A percentile compares a stretch with the other conserved stretches of the same genome.
phyloP scores from a whole-genome alignment of 768 basidiomycete species.

The Boletus vinaceobasis region DNA sequence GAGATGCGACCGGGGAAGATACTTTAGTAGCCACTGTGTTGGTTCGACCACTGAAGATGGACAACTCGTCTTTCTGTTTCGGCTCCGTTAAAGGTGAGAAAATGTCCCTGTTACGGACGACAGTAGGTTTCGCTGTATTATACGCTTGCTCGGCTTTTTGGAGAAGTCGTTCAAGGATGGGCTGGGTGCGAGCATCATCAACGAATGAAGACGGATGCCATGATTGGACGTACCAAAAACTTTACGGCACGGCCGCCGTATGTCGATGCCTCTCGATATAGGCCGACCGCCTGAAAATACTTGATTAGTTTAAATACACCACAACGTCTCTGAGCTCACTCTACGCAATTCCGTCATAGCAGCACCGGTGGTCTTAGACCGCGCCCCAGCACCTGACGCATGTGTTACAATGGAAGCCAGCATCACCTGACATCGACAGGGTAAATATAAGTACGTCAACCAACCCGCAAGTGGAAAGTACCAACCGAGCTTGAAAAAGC shows the following conservation, averaged over 20 bases:
- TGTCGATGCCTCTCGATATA: slow-evolving; percentile 61
- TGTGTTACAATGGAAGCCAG: slow-evolving; percentile 74
- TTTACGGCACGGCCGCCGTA: slow-evolving; percentile 68
- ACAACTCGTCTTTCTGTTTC: slow-evolving; percentile 62
- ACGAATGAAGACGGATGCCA: not conserved
- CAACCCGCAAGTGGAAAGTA: slow-evolving; percentile 2
- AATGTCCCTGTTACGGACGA: slow-evolving; percentile 49
- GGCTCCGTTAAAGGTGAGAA: slow-evolving; percentile 48
- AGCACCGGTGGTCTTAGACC: slow-evolving; percentile 66
- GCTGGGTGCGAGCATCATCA: slow-evolving; percentile 38
- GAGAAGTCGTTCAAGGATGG: slow-evolving; percentile 59
- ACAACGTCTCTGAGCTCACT: slow-evolving; percentile 10
- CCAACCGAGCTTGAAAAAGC: slow-evolving; percentile 63
- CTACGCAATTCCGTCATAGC: slow-evolving; percentile 61
- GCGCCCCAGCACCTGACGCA: slow-evolving; percentile 40
- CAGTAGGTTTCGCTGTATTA: slow-evolving; percentile 43
- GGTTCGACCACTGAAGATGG: slow-evolving; percentile 74
- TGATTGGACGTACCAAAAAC: slow-evolving; percentile 50
- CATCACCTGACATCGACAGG: slow-evolving; percentile 52
- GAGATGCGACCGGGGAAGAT: slow-evolving; percentile 23
- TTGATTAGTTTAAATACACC: not conserved
- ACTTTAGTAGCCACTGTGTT: slow-evolving; percentile 55
- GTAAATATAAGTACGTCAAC: not conserved
- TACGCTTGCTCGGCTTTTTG: slow-evolving; percentile 57
- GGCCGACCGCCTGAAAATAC: slow-evolving; percentile 44